These are phyloP conservation scores for Kernera saxatilis DNA, from an alignment of 345 rosid genomes.

Conservation along the genomic window DNA sequence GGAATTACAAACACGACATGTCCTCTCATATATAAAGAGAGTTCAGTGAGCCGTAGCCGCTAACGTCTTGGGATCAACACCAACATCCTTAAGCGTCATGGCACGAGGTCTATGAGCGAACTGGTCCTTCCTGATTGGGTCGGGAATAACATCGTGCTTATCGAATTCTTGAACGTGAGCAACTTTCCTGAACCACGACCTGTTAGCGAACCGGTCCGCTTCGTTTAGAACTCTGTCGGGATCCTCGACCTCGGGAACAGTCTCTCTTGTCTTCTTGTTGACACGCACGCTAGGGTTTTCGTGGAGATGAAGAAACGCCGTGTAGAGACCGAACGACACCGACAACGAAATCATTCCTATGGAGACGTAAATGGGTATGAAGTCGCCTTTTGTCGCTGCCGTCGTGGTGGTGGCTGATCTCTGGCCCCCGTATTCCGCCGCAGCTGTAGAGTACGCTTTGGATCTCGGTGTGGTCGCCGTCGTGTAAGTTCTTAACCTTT, in stretches of 20 bases:
- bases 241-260: slow-evolving; percentile 62
- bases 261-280: slow-evolving; percentile 67
- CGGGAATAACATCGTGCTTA: slow-evolving; percentile 17
- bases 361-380: slow-evolving; percentile 39
- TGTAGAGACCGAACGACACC: slow-evolving; percentile 43
- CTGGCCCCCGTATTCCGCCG: slow-evolving; percentile 9
- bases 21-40: too few relatives aligned
- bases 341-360: slow-evolving; percentile 47
- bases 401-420: not conserved
- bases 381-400: slow-evolving; percentile 33
- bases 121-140: slow-evolving; percentile 36
- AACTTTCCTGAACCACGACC: slow-evolving; percentile 64
- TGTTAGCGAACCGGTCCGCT: slow-evolving; percentile 36
- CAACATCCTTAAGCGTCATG: slow-evolving; percentile 53
- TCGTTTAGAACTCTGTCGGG: slow-evolving; percentile 52
- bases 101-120: slow-evolving; percentile 36
- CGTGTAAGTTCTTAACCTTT: slow-evolving; percentile 27
- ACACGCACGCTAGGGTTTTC: slow-evolving; percentile 57
- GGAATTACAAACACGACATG: not conserved
- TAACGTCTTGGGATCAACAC: slow-evolving; percentile 44
- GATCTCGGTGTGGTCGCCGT: slow-evolving; percentile 36
- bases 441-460: slow-evolving; percentile 30
- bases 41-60: slow-evolving; percentile 5
- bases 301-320: slow-evolving; percentile 53
- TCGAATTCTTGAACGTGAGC: slow-evolving; percentile 60